These are phyloP conservation scores for Laburnicola sp. DNA, from an alignment of 2,329 filamentous ascomycete genomes.

Conservation along the genomic window DNA sequence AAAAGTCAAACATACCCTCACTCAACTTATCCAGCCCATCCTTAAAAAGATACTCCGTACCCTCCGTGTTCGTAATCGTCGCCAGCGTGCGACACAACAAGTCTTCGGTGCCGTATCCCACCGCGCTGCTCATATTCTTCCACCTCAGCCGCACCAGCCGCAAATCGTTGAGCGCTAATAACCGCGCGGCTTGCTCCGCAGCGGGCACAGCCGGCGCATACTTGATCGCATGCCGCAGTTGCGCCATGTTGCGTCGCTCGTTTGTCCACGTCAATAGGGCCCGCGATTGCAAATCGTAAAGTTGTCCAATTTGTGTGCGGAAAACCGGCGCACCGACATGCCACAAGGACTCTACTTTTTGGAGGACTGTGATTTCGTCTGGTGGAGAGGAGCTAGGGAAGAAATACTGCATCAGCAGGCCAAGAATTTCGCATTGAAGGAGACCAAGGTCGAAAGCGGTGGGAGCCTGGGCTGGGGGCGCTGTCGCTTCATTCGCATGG, in stretches of 20 bases:
- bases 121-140: slow-evolving; percentile 42
- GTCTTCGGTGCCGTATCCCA: slow-evolving; percentile 38
- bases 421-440: slow-evolving; percentile 39
- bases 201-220: slow-evolving; percentile 29
- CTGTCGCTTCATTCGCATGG: slow-evolving; percentile 23
- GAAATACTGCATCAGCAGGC: slow-evolving; percentile 36
- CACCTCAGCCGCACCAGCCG: slow-evolving; percentile 40
- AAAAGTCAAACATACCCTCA: slow-evolving; percentile 36
- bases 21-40: slow-evolving; percentile 36
- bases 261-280: slow-evolving; percentile 38
- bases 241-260: slow-evolving; percentile 35
- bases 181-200: slow-evolving; percentile 34
- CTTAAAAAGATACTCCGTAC: slow-evolving; percentile 40
- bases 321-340: slow-evolving; percentile 29
- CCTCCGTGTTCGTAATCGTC: slow-evolving; percentile 39
- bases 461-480: slow-evolving; percentile 8
- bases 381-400: slow-evolving; percentile 30
- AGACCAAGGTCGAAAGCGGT: slow-evolving; percentile 25
- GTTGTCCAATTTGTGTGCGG: slow-evolving; percentile 28
- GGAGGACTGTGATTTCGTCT: slow-evolving; percentile 31
- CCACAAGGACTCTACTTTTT: slow-evolving; percentile 36
- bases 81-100: slow-evolving; percentile 38
- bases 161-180: slow-evolving; percentile 42
- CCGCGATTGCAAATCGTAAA: slow-evolving; percentile 33
- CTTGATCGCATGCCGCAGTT: slow-evolving; percentile 28